These are phyloP conservation scores for Colletotrichum sp. DNA, from an alignment of 2,329 filamentous ascomycete genomes.

Conservation along the genomic window DNA sequence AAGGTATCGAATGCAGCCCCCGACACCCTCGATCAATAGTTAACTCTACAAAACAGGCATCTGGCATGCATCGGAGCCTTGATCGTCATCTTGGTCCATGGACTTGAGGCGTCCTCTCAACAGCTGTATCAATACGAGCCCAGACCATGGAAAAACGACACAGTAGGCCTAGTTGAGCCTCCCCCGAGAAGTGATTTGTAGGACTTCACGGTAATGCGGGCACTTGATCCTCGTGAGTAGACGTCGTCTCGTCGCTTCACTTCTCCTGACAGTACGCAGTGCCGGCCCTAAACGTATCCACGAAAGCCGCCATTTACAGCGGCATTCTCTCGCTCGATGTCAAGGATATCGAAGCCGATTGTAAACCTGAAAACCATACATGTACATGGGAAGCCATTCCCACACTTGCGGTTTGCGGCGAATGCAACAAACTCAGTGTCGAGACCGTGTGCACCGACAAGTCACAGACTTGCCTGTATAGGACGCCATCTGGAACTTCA, in stretches of 20 bases:
- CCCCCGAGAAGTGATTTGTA: conserved; percentile 39
- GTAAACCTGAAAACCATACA: conserved; percentile 31
- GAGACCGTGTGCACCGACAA: conserved; percentile 24
- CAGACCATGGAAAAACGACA: conserved; percentile 23
- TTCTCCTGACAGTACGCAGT: conserved; percentile 14
- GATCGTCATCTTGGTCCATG: conserved; percentile 38
- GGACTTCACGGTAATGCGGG: conserved; percentile 33
- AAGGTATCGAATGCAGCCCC: conserved; percentile 25
- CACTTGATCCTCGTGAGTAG: conserved; percentile 9
- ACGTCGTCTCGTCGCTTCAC: neutral
- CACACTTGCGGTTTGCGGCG: conserved; percentile 39
- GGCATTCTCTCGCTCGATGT: conserved; percentile 37
- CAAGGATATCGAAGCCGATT: conserved; percentile 28
- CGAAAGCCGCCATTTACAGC: conserved; percentile 42
- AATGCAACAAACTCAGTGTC: conserved; percentile 27
- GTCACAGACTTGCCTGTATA: conserved; percentile 31
- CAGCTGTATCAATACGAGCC: conserved; percentile 40
- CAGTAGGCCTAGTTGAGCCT: conserved; percentile 16
- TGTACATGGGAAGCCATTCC: conserved; percentile 42
- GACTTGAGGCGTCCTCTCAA: conserved; percentile 44
- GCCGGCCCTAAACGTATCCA: conserved; percentile 32
- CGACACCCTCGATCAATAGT: neutral
- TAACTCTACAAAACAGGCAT: conserved; percentile 28
- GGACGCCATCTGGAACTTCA: conserved; percentile 31
- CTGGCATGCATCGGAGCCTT: conserved; percentile 41